Evolutionary conservation across 345 rosid genomes (phyloP).

Genomic region (Pistacia integerrima): DNA sequence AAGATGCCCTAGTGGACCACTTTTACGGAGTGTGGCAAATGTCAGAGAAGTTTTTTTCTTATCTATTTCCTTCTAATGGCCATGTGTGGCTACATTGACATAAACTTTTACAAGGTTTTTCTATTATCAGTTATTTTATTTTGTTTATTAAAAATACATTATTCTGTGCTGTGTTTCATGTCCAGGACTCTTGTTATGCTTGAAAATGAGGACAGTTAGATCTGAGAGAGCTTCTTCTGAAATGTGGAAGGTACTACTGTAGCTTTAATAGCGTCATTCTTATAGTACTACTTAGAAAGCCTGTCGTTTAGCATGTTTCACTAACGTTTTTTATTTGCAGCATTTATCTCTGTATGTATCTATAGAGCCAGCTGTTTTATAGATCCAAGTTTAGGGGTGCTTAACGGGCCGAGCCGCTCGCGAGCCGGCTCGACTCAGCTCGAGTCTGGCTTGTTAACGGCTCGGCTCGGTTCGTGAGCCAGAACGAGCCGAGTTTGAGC

Average conservation of each 20-base stretch:
- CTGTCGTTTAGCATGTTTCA: neutral
- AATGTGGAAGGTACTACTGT: constrained; percentile 55
- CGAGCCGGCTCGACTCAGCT: no score
- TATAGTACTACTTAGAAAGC: neutral
- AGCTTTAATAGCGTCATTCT: constrained; percentile 2
- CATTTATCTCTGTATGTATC: constrained; percentile 3
- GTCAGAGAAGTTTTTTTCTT: neutral
- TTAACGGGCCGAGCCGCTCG: no score
- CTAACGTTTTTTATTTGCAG: neutral
- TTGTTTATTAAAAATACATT: neutral
- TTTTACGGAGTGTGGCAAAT: neutral
- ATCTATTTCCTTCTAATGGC: neutral
- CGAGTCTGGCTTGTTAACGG: no score
- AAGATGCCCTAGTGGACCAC: neutral
- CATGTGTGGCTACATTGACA: neutral
- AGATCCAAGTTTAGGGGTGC: constrained; percentile 5
- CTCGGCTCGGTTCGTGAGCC: no score
- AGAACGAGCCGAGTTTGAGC: no score
- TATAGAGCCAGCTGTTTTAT: constrained; percentile 1
- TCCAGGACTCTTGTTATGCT: constrained; percentile 55
- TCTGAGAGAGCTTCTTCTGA: constrained; percentile 67
- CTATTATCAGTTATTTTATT: neutral
- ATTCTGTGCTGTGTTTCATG: constrained; percentile 13
- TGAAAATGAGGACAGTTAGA: constrained; percentile 62
- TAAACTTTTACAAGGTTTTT: neutral